Percentiles rank a stretch among this genome's conserved stretches.
These are phyloP conservation scores for Galerina marginata DNA, from an alignment of 768 basidiomycete genomes.

Conservation along the genomic window DNA sequence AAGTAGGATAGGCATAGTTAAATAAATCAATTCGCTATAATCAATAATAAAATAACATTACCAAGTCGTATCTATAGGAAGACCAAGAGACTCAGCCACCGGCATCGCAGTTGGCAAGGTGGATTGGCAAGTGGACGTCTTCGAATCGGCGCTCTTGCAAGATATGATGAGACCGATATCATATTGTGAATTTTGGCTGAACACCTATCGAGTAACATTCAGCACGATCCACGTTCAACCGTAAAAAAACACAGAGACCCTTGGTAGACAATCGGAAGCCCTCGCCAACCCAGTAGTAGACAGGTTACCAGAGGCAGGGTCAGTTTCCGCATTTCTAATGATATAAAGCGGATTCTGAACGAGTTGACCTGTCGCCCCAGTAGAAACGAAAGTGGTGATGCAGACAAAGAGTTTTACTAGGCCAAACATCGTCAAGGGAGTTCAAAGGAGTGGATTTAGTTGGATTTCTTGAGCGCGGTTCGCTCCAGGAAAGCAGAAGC, in stretches of 20 bases:
- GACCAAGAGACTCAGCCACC: constrained; percentile 7
- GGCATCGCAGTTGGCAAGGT: constrained; percentile 9
- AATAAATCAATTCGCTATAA: background rate
- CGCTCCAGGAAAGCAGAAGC: background rate
- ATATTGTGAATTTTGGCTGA: background rate
- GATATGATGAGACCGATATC: constrained; percentile 13
- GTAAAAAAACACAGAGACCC: background rate
- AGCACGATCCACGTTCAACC: background rate
- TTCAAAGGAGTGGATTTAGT: background rate
- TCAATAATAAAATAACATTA: background rate
- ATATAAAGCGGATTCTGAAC: constrained; percentile 8
- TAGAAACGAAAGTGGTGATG: background rate
- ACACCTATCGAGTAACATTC: background rate
- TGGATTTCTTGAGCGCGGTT: background rate
- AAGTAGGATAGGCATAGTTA: background rate
- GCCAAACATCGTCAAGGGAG: background rate
- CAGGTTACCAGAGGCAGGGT: background rate
- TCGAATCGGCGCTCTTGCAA: background rate
- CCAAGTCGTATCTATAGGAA: constrained; percentile 15
- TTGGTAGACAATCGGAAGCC: background rate
- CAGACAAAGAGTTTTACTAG: background rate
- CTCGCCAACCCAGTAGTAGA: background rate
- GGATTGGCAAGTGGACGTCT: background rate
- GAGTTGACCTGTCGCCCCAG: background rate
- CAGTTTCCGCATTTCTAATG: constrained; percentile 12